Conservation (phyloP, 2,329 filamentous ascomycete genomes). For the Tolypocladium endophyticum region DNA sequence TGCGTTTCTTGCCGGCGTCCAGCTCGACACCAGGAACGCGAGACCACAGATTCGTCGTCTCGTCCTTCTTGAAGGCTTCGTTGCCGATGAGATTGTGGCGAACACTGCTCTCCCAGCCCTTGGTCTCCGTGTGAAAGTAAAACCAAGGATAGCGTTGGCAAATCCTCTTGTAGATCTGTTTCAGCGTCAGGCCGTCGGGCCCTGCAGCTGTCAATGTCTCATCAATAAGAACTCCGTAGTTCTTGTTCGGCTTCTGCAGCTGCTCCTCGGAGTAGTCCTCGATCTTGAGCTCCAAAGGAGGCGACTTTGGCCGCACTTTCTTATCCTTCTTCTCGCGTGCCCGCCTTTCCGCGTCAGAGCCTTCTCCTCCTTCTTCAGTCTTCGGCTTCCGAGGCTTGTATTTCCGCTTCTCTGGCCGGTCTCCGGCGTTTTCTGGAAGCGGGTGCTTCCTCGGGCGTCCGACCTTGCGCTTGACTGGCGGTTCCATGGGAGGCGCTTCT, state of each 20-base stretch:
- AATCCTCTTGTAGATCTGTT: conserved; percentile 55
- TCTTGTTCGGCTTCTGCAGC: conserved; percentile 51
- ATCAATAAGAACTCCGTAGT: conserved; percentile 50
- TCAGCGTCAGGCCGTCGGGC: conserved; percentile 43
- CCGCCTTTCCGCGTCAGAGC: conserved; percentile 44
- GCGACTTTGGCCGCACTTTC: conserved; percentile 48
- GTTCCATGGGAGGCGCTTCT: conserved; percentile 34
- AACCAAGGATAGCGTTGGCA: conserved; percentile 48
- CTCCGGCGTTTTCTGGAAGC: conserved; percentile 41
- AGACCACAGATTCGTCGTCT: conserved; percentile 45
- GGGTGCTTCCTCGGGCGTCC: conserved; percentile 56
- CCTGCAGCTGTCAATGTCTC: conserved; percentile 46
- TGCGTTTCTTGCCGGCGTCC: conserved; percentile 51
- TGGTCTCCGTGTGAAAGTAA: conserved; percentile 49
- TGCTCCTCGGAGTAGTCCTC: conserved; percentile 48
- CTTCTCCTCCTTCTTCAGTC: conserved; percentile 41
- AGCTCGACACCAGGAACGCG: conserved; percentile 47
- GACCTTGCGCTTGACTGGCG: conserved; percentile 51
- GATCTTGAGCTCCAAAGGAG: conserved; percentile 43
- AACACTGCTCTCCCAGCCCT: conserved; percentile 58
- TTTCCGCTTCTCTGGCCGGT: conserved; percentile 51
- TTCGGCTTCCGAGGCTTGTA: conserved; percentile 53
- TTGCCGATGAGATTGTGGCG: conserved; percentile 53
- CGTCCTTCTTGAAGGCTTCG: conserved; percentile 49
- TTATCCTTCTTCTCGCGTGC: conserved; percentile 49